Percentiles rank a stretch among this genome's conserved stretches.
Conservation (phyloP, 805 yeast genomes). For the Wickerhamiella musiphila region DNA sequence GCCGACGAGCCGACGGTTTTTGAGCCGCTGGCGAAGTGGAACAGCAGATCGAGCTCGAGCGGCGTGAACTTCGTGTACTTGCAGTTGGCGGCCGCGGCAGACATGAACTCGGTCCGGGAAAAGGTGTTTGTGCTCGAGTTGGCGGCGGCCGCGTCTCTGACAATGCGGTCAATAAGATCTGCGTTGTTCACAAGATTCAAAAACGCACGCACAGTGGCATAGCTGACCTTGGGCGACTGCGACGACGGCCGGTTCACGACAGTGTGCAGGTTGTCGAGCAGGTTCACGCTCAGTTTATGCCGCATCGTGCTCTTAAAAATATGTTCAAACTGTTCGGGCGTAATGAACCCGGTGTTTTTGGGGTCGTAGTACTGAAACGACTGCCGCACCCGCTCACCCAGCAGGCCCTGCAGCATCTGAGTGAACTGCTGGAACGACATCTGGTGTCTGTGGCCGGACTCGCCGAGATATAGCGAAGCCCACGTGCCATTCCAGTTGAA, state of each 20-base stretch:
- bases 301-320: conserved; percentile 23
- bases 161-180: conserved; percentile 25
- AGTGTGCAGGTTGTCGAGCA: conserved; percentile 23
- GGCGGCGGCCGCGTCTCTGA: conserved; percentile 18
- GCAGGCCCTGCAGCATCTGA: conserved; percentile 29
- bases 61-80: conserved; percentile 28
- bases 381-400: conserved; percentile 31
- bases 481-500: conserved; percentile 28
- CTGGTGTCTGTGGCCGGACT: conserved; percentile 21
- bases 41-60: conserved; percentile 27
- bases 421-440: conserved; percentile 27
- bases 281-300: conserved; percentile 26
- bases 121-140: conserved; percentile 22
- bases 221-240: conserved; percentile 21
- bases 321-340: conserved; percentile 25
- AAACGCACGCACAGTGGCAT: conserved; percentile 28
- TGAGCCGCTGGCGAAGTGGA: conserved; percentile 24
- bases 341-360: conserved; percentile 23
- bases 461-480: conserved; percentile 27
- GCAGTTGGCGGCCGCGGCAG: conserved; percentile 24
- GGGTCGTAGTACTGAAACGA: conserved; percentile 25
- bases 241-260: conserved; percentile 21
- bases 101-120: conserved; percentile 23
- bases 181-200: conserved; percentile 26
- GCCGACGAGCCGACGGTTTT: conserved; percentile 16